Percentiles rank a stretch among this genome's conserved stretches.
These are phyloP conservation scores for Chrysoporthe austroafricana DNA, from an alignment of 2,329 filamentous ascomycete genomes.

Conservation along the genomic window DNA sequence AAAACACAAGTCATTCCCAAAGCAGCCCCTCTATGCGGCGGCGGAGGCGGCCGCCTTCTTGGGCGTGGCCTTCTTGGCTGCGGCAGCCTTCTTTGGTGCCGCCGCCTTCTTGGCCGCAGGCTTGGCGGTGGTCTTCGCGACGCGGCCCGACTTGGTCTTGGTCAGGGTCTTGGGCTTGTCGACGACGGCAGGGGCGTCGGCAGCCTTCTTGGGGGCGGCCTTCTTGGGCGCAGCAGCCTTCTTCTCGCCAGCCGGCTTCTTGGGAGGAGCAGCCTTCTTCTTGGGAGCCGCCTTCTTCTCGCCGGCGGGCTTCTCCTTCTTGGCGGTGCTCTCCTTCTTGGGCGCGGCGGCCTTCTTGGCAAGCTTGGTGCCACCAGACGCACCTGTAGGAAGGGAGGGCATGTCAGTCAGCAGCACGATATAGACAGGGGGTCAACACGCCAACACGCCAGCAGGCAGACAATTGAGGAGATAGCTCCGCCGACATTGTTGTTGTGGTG, in stretches of 20 bases:
- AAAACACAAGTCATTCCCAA: constrained; percentile 31
- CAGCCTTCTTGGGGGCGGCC: constrained; percentile 33
- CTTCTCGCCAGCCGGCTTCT: constrained; percentile 39
- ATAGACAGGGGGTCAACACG: neutral
- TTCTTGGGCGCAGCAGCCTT: constrained; percentile 53
- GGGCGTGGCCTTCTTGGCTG: constrained; percentile 41
- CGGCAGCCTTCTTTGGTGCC: constrained; percentile 38
- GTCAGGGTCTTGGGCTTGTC: constrained; percentile 72
- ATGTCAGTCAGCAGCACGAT: neutral
- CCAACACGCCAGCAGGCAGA: neutral
- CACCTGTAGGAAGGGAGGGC: constrained; percentile 51
- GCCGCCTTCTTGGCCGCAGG: constrained; percentile 52
- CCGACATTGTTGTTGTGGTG: neutral
- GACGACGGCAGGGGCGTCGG: constrained; percentile 57
- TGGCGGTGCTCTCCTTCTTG: constrained; percentile 39
- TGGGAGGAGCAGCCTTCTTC: constrained; percentile 45
- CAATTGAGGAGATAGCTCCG: neutral
- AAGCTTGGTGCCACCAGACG: constrained; percentile 90
- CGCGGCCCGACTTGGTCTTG: constrained; percentile 86
- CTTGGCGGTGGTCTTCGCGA: constrained; percentile 69
- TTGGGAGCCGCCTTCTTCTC: constrained; percentile 35
- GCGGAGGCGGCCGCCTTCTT: constrained; percentile 38
- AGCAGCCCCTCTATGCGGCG: constrained; percentile 11
- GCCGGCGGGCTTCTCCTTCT: constrained; percentile 39
- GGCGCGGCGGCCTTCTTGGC: constrained; percentile 48